Evolutionary conservation across 768 basidiomycete species (phyloP), one percentile per base, ranked within the genome.

Genomic region (Phanerochaete carnosa): DNA sequence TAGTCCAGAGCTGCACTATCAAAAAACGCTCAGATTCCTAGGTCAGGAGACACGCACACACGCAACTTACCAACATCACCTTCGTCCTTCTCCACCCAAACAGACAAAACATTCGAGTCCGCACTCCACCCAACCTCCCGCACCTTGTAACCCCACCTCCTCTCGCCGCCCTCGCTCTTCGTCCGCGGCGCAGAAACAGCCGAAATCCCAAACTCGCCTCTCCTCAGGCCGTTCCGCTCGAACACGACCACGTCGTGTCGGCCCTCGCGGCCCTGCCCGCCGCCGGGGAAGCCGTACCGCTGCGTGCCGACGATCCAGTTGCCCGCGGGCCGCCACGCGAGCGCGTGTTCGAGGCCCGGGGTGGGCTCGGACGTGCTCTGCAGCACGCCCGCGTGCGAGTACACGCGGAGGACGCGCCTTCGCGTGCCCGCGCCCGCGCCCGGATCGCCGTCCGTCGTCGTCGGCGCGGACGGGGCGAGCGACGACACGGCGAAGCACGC

Each of bases 1-100:
- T 92, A 1, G 93, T 90, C 94, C 95, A 99, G 0, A 98, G 76
- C 75, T 99, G 97, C 19, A 98, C 93, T 88, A 70, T 43, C 16
- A 1, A 32, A 23, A 50, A 55, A 25, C 28, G 32, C 53, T 59
- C 46, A 39, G 55, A 45, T 51, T 37, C 23, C 46, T 22, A 43
- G 1, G 32, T 25, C 29, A 8, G 2, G 5, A 3, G 9, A 29
- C 39, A 25, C 57, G 28, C 33, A 51, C 13, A 35, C 15, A 60
- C 37, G n/a, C 57, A 30, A 75, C 85, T 71, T 67, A 92, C 92
- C 87, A 54, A 88, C 75, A 73, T 98, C 92, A 1, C 81, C 82
- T 9, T 79, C 76, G 35, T 84, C 78, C 30, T 80, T 75, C 69
- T 90, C 88, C 32, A 95, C 78, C 94, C 95, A 98, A 0, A 98